Conservation (phyloP, 805 yeast genomes). For the Candida sanyiensis region DNA sequence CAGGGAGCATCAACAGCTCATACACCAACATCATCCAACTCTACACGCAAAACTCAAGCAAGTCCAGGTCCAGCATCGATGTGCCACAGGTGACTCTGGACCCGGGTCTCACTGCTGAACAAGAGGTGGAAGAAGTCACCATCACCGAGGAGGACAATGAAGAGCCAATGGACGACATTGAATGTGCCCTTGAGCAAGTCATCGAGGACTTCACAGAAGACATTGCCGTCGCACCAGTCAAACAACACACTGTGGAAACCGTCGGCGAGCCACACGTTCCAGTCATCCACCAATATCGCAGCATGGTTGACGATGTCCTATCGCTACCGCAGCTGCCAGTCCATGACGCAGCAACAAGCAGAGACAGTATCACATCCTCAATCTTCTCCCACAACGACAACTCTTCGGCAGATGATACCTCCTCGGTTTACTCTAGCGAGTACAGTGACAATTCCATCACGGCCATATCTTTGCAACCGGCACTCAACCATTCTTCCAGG, state of each 20-base stretch:
- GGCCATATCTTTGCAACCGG: not conserved
- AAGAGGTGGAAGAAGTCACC: too few relatives aligned
- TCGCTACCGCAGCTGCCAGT: not conserved
- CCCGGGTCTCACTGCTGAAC: not conserved
- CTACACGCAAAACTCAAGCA: too few relatives aligned
- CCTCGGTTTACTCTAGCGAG: conserved; percentile 4
- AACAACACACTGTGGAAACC: too few relatives aligned
- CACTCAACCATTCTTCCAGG: not conserved
- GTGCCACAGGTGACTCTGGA: not conserved
- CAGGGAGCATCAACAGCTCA: conserved; percentile 6
- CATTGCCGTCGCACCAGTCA: not conserved
- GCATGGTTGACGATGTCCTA: conserved; percentile 5
- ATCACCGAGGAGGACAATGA: too few relatives aligned
- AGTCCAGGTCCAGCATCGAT: not conserved
- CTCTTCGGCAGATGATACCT: not conserved
- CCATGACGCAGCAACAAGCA: not conserved
- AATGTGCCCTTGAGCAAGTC: too few relatives aligned
- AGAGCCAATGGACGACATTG: too few relatives aligned
- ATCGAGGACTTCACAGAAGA: too few relatives aligned
- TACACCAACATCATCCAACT: conserved; percentile 10
- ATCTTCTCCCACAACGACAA: too few relatives aligned
- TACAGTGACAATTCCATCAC: conserved; percentile 1
- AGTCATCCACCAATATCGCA: too few relatives aligned
- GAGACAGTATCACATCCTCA: not conserved
- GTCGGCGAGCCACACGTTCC: too few relatives aligned